Conservation (phyloP, 768 basidiomycete species). For the Strobilomyces dryophilus region DNA sequence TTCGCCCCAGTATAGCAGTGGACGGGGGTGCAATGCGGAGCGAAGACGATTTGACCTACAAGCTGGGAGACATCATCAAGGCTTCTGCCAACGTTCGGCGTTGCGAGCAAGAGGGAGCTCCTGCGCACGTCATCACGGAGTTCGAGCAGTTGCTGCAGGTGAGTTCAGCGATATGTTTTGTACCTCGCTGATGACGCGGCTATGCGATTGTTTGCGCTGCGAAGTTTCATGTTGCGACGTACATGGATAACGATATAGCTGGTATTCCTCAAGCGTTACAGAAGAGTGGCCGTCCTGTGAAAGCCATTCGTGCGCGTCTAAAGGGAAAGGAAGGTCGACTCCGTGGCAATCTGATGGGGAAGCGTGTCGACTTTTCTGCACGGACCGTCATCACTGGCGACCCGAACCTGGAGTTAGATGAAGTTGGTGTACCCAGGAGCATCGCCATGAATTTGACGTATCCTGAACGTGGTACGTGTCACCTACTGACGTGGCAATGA, state of each 20-base stretch:
- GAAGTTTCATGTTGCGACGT: constrained; percentile 97
- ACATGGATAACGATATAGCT: constrained; percentile 99
- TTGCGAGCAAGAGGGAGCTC: constrained; percentile 95
- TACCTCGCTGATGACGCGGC: not conserved
- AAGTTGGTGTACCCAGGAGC: constrained; percentile 92
- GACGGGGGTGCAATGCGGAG: constrained; percentile 96
- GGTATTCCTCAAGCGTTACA: constrained; percentile 97
- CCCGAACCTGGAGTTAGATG: constrained; percentile 92
- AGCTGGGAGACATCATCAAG: constrained; percentile 95
- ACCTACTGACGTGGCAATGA: not conserved
- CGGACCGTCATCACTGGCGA: constrained; percentile 99
- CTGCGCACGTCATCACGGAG: constrained; percentile 91
- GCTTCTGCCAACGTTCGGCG: constrained; percentile 88
- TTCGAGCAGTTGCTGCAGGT: constrained; percentile 96
- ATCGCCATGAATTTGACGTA: constrained; percentile 98
- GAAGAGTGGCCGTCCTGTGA: constrained; percentile 95
- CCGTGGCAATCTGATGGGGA: constrained; percentile 98
- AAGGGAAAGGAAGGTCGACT: constrained; percentile 99
- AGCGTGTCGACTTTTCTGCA: constrained; percentile 98
- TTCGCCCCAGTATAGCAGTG: constrained; percentile 95
- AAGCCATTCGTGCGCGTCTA: constrained; percentile 94
- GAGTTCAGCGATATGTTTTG: constrained; percentile 16
- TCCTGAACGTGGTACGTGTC: constrained; percentile 81
- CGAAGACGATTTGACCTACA: constrained; percentile 98
- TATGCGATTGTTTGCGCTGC: not conserved